Evolutionary conservation across 2,329 filamentous ascomycete species (phyloP).

Genomic region (Ilyonectria robusta): DNA sequence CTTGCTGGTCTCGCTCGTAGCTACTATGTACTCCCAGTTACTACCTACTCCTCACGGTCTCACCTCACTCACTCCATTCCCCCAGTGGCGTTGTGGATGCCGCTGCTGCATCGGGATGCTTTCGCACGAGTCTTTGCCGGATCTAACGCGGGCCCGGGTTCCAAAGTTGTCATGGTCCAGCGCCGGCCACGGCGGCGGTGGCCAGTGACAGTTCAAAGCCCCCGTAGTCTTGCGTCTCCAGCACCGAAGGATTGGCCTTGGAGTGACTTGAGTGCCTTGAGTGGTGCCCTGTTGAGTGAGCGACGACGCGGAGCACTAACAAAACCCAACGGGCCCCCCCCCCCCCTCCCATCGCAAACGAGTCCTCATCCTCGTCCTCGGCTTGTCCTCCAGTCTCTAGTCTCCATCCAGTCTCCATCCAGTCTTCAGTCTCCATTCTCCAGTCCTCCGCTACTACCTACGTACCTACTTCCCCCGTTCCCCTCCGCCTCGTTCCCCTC

Average conservation of each 20-base stretch:
- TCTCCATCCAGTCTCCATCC: not conserved
- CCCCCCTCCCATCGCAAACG: slow-evolving; percentile 1
- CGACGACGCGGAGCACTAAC: slow-evolving; percentile 17
- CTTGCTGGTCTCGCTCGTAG: slow-evolving; percentile 4
- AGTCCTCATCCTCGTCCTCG: slow-evolving; percentile 19
- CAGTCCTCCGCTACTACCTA: not conserved
- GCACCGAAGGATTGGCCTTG: not conserved
- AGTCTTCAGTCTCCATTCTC: not conserved
- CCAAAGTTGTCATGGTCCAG: slow-evolving; percentile 22
- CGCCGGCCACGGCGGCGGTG: slow-evolving; percentile 21
- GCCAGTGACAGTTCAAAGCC: slow-evolving; percentile 21
- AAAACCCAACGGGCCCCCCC: slow-evolving; percentile 5
- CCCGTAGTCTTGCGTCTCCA: not conserved
- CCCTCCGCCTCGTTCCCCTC: slow-evolving; percentile 23
- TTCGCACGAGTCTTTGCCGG: slow-evolving; percentile 30
- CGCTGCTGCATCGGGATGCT: slow-evolving; percentile 26
- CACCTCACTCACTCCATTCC: slow-evolving; percentile 10
- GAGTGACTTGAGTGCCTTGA: not conserved
- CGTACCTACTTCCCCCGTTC: slow-evolving; percentile 4
- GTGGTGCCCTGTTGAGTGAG: not conserved
- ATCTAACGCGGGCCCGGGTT: slow-evolving; percentile 31
- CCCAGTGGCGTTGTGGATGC: slow-evolving; percentile 29
- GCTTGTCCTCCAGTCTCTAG: slow-evolving; percentile 11
- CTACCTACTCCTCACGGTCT: slow-evolving; percentile 7
- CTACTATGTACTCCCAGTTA: not conserved